phyloP scores from a whole-genome alignment of 495 filamentous ascomycete species.

The Penicillium paxilli region DNA sequence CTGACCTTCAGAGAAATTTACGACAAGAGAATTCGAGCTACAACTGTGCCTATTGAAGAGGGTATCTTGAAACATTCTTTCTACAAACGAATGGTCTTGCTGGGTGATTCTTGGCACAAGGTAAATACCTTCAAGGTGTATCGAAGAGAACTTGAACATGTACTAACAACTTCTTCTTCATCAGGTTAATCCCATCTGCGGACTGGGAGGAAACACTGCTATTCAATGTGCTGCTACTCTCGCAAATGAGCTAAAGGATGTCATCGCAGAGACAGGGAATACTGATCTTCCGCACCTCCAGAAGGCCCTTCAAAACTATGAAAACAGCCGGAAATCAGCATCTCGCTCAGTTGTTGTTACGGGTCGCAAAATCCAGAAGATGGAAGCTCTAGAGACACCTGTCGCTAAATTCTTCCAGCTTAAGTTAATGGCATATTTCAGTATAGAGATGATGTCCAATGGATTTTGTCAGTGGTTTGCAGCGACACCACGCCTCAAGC shows the following conservation, averaged over 20 bases:
- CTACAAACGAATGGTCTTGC: conserved; percentile 4
- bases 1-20: conserved; percentile 40
- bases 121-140: too few relatives aligned
- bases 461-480: neutral
- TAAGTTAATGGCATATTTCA: neutral
- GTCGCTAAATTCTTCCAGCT: conserved; percentile 4
- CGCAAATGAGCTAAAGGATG: conserved; percentile 22
- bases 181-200: conserved; percentile 23
- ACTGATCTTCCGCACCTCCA: neutral
- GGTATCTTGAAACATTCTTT: neutral
- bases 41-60: conserved; percentile 1
- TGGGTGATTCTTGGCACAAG: conserved; percentile 12
- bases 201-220: conserved; percentile 39
- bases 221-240: conserved; percentile 39
- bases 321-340: neutral
- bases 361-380: neutral
- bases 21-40: conserved; percentile 12
- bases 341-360: neutral
- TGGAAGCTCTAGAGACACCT: conserved; percentile 5
- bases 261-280: neutral
- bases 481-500: neutral
- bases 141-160: neutral
- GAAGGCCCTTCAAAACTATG: conserved; percentile 2
- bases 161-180: neutral
- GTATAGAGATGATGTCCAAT: neutral